Conservation (phyloP, 2,329 filamentous ascomycete species). For the Gaeumannomyces sp. region DNA sequence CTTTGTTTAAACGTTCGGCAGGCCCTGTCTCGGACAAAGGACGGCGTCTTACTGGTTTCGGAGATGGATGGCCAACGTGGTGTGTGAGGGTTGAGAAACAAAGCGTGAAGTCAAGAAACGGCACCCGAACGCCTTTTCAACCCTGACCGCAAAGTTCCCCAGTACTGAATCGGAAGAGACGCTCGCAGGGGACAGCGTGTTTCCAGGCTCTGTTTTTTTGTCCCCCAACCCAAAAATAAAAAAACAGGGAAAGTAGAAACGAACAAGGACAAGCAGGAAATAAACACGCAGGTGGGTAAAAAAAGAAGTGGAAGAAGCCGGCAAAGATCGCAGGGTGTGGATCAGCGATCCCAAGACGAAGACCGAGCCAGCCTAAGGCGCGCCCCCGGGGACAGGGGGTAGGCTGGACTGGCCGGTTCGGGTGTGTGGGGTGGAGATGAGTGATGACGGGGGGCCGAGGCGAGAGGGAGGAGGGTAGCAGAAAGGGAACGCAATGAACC, state of each 20-base stretch:
- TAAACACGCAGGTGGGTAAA: not conserved
- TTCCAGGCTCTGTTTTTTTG: not conserved
- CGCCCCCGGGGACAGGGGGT: not conserved
- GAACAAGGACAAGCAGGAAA: not conserved
- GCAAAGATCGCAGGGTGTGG: not conserved
- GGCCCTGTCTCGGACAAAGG: not conserved
- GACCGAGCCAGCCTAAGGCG: not conserved
- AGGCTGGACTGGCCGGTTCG: not conserved
- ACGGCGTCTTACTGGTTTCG: not conserved
- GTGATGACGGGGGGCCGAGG: not conserved
- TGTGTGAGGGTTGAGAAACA: not conserved
- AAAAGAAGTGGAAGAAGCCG: not conserved
- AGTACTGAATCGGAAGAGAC: not conserved
- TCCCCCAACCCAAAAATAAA: not conserved
- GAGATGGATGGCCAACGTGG: not conserved
- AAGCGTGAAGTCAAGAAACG: not conserved
- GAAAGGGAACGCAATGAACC: not conserved
- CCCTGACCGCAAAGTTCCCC: not conserved
- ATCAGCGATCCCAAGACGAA: not conserved
- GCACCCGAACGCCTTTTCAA: not conserved
- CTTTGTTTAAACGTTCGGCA: not conserved
- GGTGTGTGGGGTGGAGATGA: not conserved
- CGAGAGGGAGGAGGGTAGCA: not conserved
- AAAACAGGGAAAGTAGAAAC: not conserved
- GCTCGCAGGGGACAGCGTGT: not conserved